Conservation (phyloP, 805 yeast species). For the Wickerhamiella domercqiae region DNA sequence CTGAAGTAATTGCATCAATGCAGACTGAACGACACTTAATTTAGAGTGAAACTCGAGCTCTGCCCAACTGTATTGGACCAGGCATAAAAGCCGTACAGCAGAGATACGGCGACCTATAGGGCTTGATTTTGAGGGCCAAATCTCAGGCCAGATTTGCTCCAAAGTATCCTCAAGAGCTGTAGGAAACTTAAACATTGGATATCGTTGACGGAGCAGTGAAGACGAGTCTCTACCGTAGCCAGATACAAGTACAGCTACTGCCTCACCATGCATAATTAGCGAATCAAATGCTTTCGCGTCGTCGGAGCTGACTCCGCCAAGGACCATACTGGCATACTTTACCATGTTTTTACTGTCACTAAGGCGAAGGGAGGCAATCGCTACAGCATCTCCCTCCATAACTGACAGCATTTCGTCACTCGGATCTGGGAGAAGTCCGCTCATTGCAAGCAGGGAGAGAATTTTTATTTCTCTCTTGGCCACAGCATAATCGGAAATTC, state of each 20-base stretch:
- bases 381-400: constrained; percentile 44
- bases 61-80: constrained; percentile 59
- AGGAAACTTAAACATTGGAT: neutral
- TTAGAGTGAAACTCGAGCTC: constrained; percentile 34
- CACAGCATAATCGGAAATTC: neutral
- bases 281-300: constrained; percentile 70
- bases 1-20: constrained; percentile 64
- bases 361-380: constrained; percentile 42
- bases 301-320: constrained; percentile 42
- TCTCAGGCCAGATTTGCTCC: neutral
- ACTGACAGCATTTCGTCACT: constrained; percentile 7
- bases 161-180: neutral
- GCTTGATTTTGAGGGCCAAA: neutral
- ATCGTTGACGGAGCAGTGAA: constrained; percentile 18
- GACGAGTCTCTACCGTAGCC: constrained; percentile 49
- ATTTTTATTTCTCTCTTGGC: constrained; percentile 9
- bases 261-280: constrained; percentile 71
- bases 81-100: constrained; percentile 72
- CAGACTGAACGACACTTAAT: constrained; percentile 35
- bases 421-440: constrained; percentile 24
- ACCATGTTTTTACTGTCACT: constrained; percentile 20
- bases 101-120: constrained; percentile 39
- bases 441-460: constrained; percentile 27
- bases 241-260: constrained; percentile 43
- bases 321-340: constrained; percentile 31